phyloP scores from a whole-genome alignment of 2,329 filamentous ascomycete species.

The Aspergillus neotritici region DNA sequence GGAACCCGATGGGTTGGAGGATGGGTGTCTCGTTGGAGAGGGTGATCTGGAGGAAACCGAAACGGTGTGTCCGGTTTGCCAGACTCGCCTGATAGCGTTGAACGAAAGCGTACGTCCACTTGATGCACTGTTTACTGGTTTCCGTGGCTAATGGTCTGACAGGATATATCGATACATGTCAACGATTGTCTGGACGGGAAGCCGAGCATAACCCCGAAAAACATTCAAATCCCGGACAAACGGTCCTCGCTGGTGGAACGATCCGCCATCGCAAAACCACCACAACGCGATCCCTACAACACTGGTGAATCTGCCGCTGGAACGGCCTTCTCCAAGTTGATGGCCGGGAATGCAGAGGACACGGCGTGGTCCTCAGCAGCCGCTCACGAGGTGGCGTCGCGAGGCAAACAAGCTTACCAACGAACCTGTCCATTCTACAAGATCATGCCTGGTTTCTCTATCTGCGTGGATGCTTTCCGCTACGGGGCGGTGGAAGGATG shows the following conservation, averaged over 20 bases:
- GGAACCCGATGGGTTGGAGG: conserved; percentile 8
- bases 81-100: conserved; percentile 55
- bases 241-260: conserved; percentile 56
- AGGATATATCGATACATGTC: conserved; percentile 76
- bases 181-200: conserved; percentile 89
- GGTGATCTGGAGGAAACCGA: conserved; percentile 15
- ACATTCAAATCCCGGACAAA: conserved; percentile 7
- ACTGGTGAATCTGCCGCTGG: conserved; percentile 39
- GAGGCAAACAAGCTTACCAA: conserved; percentile 79
- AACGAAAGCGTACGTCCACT: conserved; percentile 38
- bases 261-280: conserved; percentile 67
- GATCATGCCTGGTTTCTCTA: conserved; percentile 85
- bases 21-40: conserved; percentile 13
- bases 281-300: conserved; percentile 72
- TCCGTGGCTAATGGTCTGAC: conserved; percentile 18
- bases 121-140: no score
- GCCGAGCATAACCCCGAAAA: conserved; percentile 46
- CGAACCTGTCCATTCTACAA: conserved; percentile 98
- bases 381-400: conserved; percentile 67
- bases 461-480: conserved; percentile 92
- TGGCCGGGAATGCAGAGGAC: conserved; percentile 88
- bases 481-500: conserved; percentile 91
- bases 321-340: conserved; percentile 86
- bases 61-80: conserved; percentile 70
- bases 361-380: conserved; percentile 84